Conservation (phyloP, 331 rosid genomes). For the Malus hybrid region DNA sequence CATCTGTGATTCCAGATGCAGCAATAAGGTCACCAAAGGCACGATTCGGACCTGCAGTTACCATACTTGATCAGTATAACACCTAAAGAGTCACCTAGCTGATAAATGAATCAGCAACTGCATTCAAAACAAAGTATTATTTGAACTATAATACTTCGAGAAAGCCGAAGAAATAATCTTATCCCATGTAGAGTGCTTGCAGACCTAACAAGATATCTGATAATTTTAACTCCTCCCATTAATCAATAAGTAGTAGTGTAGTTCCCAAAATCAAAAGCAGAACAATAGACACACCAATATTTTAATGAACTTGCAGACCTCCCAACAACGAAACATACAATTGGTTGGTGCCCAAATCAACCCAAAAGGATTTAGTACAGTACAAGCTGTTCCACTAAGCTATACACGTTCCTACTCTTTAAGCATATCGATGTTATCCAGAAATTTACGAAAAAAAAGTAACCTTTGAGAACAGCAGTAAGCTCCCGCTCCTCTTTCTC, state of each 20-base stretch:
- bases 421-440: neutral
- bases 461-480: conserved; percentile 56
- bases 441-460: neutral
- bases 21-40: conserved; percentile 91
- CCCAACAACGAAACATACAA: neutral
- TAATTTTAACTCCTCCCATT: neutral
- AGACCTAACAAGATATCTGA: neutral
- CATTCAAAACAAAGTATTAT: neutral
- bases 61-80: neutral
- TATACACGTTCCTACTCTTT: neutral
- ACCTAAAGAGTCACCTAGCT: neutral
- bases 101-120: neutral
- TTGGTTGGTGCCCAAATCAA: neutral
- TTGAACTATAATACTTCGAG: neutral
- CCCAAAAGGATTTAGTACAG: neutral
- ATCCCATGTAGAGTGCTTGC: neutral
- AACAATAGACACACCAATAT: neutral
- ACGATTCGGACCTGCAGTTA: conserved; percentile 60
- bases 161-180: neutral
- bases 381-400: neutral
- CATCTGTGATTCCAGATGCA: conserved; percentile 92
- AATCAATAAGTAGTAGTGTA: neutral
- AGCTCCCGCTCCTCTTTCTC: conserved; percentile 60
- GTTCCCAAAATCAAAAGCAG: neutral
- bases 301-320: neutral